Evolutionary conservation across 2,329 filamentous ascomycete species (phyloP).

Genomic region (Torrubiella hemipterigena): DNA sequence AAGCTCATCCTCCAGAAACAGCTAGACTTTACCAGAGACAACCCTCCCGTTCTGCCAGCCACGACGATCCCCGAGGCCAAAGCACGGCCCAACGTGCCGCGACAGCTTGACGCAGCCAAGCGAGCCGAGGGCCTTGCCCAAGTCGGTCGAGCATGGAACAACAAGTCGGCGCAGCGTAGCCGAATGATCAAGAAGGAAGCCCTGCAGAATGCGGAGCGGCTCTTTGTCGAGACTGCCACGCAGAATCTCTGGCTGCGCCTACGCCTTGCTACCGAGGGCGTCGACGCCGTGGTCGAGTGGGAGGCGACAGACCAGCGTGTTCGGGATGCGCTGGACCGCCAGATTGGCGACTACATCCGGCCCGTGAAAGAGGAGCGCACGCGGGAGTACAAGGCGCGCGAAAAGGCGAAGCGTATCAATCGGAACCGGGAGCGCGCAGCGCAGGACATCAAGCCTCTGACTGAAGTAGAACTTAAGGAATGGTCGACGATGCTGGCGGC

Average conservation of each 20-base stretch:
- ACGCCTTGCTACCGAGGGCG: slow-evolving; percentile 4
- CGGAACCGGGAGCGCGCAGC: too few species aligned
- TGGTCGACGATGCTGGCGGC: too few species aligned
- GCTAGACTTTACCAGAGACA: too few species aligned
- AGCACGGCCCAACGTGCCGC: too few species aligned
- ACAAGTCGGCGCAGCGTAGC: slow-evolving; percentile 23
- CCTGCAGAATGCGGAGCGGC: slow-evolving; percentile 9
- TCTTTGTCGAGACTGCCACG: slow-evolving; percentile 13
- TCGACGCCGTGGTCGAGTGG: slow-evolving; percentile 8
- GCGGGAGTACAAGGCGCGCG: slow-evolving; percentile 7
- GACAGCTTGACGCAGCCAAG: too few species aligned
- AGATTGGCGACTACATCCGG: neutral
- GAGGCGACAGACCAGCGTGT: slow-evolving; percentile 10
- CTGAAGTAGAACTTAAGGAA: too few species aligned
- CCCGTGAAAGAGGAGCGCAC: slow-evolving; percentile 2
- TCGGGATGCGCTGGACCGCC: slow-evolving; percentile 7
- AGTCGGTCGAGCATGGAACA: slow-evolving; percentile 21
- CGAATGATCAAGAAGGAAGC: slow-evolving; percentile 18
- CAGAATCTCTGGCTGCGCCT: slow-evolving; percentile 17
- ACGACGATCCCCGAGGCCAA: slow-evolving; percentile 13
- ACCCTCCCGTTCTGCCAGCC: slow-evolving; percentile 16
- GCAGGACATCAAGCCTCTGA: too few species aligned
- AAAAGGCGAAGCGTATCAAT: too few species aligned
- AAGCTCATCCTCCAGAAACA: too few species aligned
- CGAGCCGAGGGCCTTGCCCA: neutral